Evolutionary conservation across 257 asterid genomes (phyloP), one percentile per base, ranked within the genome.

Genomic region (Fraxinus excelsior): DNA sequence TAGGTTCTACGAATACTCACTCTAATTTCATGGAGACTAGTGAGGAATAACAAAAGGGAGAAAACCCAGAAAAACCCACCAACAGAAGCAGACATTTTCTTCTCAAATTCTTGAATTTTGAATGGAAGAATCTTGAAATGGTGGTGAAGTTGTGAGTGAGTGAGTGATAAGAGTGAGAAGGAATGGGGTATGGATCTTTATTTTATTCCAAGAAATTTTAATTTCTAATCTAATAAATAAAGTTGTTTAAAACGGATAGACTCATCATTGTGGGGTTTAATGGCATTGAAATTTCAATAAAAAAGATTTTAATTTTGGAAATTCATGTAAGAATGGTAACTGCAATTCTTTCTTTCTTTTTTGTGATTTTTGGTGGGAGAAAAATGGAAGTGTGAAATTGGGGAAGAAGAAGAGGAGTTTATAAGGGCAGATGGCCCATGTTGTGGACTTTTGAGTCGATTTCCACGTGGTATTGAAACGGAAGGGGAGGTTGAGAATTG

Each of bases 21-120:
- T 80, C 78, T 75, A 60, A 82, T 74, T 65, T 71, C 80, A 67
- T 71, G 85, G 76, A 78, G 73, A 79, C 23, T 70, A 60, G 74
- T 72, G 67, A 80, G 51, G 74, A 88, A 77, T 56, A 89, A 66
- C 75, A 87, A 75, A 79, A 92, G 51, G 68, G 84, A 81, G 69
- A 87, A 6, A 69, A 79, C 58, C 83, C 84, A 81, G 35, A 86
- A 70, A 80, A 80, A 85, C 89, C 88, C 85, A 76, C 85, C 49
- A 75, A 70, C 26, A 70, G 67, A 71, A 73, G 81, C 49, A 82
- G 86, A 85, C 97, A 91, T 91, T 82, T 82, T 86, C 84, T 83
- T 18, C 46, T 40, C 73, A 70, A 37, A 29, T 42, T 51, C 56
- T 64, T 7, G 14, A 78, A 58, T 71, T 42, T 42, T 11, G 13